Base-by-base conservation (phyloP, 345 rosid genomes). In the Salix exigua region DNA sequence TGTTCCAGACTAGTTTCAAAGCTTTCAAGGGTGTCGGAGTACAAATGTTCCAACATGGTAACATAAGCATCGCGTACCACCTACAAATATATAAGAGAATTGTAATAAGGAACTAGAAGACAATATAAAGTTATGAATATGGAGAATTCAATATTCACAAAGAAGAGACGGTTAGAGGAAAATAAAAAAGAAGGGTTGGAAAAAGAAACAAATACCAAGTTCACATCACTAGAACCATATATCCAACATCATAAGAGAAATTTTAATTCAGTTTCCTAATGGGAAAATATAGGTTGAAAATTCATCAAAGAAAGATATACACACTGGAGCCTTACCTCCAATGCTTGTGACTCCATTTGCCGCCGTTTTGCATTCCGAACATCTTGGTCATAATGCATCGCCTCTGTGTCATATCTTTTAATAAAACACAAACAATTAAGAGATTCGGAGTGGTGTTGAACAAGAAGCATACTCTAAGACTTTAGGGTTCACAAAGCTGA, bases 321-420 rank as follows among this genome's bases (percentile, higher is more conserved):
- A 21, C 28, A 35, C 4, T 72, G 2, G 44, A 64, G 30, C 19
- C 89, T 82, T 87, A 93, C 97, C 79, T 88, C 90, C 77, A 93
- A 83, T 62, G 91, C 88, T 88, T 88, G 88, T 66, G 84, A 75
- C 77, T 89, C 88, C 74, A 93, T 50, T 62, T 84, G 88, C 73
- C 82, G 55, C 71, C 88, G 83, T 79, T 87, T 93, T 50, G 86
- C 88, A 77, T 86, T 85, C 82, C 91, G 83, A 64, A 93, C 92
- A 81, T 87, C 88, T 76, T 91, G 91, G 64, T 93, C 96, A 60
- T 88, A 93, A 85, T 91, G 91, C 60, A 85, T 78, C 70, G 91
- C 83, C 84, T 91, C 97, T 71, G 5, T 71, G 60, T 91, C 90
- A 60, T 92, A 92, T 72, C 97, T 91, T 71, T 58, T 51, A 37